These are phyloP conservation scores for Globisporangium emineosum DNA, from an alignment of 352 stramenopile species.

Conservation along the genomic window DNA sequence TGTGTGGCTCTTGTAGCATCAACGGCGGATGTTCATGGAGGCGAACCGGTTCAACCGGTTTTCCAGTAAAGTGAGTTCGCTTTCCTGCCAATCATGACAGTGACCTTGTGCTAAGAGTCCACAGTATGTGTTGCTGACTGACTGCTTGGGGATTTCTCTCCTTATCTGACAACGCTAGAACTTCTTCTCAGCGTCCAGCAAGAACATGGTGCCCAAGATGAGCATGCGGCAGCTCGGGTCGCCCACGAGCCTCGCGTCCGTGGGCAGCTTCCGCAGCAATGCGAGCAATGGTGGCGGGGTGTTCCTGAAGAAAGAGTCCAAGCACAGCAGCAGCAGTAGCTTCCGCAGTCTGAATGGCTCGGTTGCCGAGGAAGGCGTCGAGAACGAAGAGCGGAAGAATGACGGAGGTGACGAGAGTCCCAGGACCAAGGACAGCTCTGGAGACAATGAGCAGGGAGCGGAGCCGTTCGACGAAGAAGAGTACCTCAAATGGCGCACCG, in stretches of 20 bases:
- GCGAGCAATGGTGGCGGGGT: conserved; percentile 1
- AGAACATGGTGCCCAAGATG: conserved; percentile 30
- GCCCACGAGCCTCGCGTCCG: conserved; percentile 14
- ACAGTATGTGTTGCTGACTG: no score
- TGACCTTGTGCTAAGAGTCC: no score
- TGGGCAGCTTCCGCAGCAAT: conserved; percentile 12
- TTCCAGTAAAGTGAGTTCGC: conserved; percentile 35
- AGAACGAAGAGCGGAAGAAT: conserved; percentile 15
- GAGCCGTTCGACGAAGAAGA: conserved; percentile 49
- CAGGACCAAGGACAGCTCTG: conserved; percentile 25
- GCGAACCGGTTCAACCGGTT: conserved; percentile 48
- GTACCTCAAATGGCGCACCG: conserved; percentile 64
- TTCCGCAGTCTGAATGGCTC: conserved; percentile 17
- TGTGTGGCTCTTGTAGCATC: no score
- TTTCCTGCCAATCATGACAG: neutral
- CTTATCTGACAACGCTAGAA: conserved; percentile 25
- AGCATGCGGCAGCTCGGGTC: conserved; percentile 22
- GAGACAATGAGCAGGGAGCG: conserved; percentile 19
- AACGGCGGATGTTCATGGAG: conserved; percentile 63
- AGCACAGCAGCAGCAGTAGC: conserved; percentile 25
- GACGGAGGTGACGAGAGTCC: neutral
- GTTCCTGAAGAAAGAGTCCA: conserved; percentile 24
- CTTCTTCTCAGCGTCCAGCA: conserved; percentile 44
- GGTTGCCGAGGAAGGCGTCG: conserved; percentile 13
- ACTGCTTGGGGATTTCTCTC: neutral